Conservation (phyloP, 140 eudicot species). For the Anethum foeniculum region DNA sequence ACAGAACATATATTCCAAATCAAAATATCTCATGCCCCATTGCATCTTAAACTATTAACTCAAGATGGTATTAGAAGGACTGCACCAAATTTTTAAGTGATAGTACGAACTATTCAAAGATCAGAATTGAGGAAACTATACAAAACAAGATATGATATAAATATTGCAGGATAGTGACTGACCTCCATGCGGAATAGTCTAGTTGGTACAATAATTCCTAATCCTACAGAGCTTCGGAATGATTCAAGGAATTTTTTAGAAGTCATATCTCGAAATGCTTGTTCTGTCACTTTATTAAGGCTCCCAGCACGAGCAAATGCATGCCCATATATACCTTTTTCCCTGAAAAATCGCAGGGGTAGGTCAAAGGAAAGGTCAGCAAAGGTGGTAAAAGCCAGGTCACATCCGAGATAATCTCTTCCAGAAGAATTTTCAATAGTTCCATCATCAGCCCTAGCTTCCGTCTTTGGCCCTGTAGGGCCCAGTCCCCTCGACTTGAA, state of each 20-base stretch:
- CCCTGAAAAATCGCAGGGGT: conserved; percentile 63
- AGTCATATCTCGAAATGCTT: conserved; percentile 47
- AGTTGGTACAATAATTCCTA: conserved; percentile 77
- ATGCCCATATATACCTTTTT: conserved; percentile 81
- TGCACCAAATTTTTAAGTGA: not conserved
- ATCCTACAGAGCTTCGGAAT: conserved; percentile 61
- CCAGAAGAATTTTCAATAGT: conserved; percentile 35
- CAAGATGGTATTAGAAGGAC: not conserved
- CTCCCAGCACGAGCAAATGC: conserved; percentile 84
- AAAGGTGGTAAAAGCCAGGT: conserved; percentile 79
- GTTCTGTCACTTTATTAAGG: conserved; percentile 60
- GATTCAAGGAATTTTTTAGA: conserved; percentile 52
- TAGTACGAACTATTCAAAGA: not conserved
- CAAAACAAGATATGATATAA: not conserved
- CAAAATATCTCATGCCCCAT: not conserved
- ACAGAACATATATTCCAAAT: not conserved
- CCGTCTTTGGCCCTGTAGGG: conserved; percentile 69
- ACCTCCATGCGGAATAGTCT: conserved; percentile 94
- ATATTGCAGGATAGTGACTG: conserved; percentile 16
- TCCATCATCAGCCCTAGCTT: conserved; percentile 29
- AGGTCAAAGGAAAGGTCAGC: conserved; percentile 95
- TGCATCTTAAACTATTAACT: not conserved
- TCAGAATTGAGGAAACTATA: not conserved
- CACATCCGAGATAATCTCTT: conserved; percentile 74
- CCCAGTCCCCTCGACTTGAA: conserved; percentile 79